Evolutionary conservation across 768 basidiomycete genomes (phyloP).

Genomic region (Mycena venus): DNA sequence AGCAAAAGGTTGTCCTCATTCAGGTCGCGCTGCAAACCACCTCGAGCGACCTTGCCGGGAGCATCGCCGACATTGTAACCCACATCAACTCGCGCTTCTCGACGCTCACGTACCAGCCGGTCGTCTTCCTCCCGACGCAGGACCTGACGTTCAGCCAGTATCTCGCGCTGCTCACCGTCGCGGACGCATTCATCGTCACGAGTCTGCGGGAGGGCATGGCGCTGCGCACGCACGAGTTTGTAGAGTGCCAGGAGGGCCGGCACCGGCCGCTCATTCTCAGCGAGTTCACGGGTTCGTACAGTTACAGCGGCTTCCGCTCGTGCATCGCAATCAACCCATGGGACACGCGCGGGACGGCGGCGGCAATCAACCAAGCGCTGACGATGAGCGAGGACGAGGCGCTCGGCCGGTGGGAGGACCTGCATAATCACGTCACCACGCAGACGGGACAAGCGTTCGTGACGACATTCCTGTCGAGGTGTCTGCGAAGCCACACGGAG

Average conservation of each 20-base stretch:
- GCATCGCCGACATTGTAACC: constrained; percentile 81
- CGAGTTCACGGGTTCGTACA: constrained; percentile 92
- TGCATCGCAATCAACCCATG: constrained; percentile 92
- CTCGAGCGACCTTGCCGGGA: constrained; percentile 80
- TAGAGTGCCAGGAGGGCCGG: constrained; percentile 84
- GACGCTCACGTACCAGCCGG: constrained; percentile 88
- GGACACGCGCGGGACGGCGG: constrained; percentile 86
- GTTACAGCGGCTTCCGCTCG: constrained; percentile 87
- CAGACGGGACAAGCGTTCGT: constrained; percentile 91
- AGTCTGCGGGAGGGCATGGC: constrained; percentile 93
- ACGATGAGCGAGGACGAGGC: constrained; percentile 86
- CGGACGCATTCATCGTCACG: constrained; percentile 88
- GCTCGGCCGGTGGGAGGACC: constrained; percentile 83
- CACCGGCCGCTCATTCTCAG: constrained; percentile 82
- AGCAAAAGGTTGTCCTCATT: constrained; percentile 86
- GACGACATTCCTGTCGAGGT: constrained; percentile 82
- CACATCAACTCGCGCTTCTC: constrained; percentile 89
- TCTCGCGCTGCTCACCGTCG: constrained; percentile 83
- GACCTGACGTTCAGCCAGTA: constrained; percentile 91
- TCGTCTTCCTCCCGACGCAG: constrained; percentile 88
- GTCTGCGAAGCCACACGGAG: constrained; percentile 79
- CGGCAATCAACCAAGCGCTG: constrained; percentile 83
- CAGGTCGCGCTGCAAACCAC: constrained; percentile 91
- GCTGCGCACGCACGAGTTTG: constrained; percentile 84
- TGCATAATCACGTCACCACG: constrained; percentile 87